Evolutionary conservation across 768 basidiomycete species (phyloP).

Genomic region (Auriscalpium microsporum): DNA sequence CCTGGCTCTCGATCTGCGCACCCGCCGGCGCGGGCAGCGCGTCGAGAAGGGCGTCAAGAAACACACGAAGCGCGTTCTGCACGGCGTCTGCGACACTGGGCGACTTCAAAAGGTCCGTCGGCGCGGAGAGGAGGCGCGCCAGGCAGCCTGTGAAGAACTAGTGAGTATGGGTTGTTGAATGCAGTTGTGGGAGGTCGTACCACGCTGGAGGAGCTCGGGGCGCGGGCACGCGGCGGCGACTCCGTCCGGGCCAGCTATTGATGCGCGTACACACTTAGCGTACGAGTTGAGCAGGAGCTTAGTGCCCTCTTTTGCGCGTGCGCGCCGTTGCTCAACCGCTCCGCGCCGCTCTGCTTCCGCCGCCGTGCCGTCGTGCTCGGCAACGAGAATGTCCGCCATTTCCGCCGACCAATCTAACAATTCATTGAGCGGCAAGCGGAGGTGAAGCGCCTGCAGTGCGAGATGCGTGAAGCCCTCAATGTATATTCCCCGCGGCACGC

Average conservation of each 20-base stretch:
- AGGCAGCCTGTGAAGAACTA: not conserved
- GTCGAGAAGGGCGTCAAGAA: not conserved
- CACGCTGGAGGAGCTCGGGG: not conserved
- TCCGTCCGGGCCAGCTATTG: not conserved
- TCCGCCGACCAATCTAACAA: constrained; percentile 58
- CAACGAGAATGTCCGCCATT: constrained; percentile 44
- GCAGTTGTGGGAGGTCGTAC: not conserved
- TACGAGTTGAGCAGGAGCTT: not conserved
- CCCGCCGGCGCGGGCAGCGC: not conserved
- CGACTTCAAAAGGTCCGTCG: not conserved
- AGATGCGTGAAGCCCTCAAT: constrained; percentile 72
- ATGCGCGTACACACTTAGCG: not conserved
- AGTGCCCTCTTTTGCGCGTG: too few relatives aligned
- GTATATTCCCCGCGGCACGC: constrained; percentile 55
- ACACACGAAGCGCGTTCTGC: not conserved
- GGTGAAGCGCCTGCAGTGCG: constrained; percentile 50
- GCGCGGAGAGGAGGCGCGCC: not conserved
- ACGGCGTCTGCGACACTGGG: not conserved
- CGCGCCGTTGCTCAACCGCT: too few relatives aligned
- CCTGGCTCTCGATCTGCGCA: not conserved
- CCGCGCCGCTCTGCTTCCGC: not conserved
- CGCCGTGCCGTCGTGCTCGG: constrained; percentile 38
- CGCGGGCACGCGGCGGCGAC: not conserved
- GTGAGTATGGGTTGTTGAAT: too few relatives aligned
- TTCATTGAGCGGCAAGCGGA: constrained; percentile 39